These are phyloP conservation scores for Amoebophrya sp. DNA, from an alignment of 169 alveolate genomes.

Conservation along the genomic window DNA sequence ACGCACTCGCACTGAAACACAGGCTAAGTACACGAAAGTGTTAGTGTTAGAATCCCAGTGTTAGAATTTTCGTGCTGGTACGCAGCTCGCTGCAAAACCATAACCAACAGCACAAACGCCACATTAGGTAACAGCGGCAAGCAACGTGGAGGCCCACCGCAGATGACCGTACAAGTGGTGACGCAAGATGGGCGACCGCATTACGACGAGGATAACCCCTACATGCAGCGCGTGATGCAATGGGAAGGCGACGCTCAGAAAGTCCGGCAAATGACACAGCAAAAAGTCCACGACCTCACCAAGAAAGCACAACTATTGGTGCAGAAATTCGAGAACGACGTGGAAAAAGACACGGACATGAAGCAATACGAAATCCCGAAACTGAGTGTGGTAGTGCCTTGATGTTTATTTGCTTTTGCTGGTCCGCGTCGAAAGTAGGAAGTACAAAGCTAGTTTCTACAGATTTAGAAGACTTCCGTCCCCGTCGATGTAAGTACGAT, in stretches of 20 bases:
- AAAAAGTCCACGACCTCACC: not conserved
- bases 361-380: not conserved
- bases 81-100: too few relatives aligned
- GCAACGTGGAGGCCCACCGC: not conserved
- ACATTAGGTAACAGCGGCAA: not conserved
- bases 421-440: too few relatives aligned
- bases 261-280: not conserved
- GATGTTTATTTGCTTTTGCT: too few relatives aligned
- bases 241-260: not conserved
- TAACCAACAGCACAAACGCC: too few relatives aligned
- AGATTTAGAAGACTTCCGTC: too few relatives aligned
- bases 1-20: too few relatives aligned
- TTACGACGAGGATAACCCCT: not conserved
- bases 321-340: not conserved
- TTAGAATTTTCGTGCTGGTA: too few relatives aligned
- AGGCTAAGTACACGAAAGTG: too few relatives aligned
- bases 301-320: not conserved
- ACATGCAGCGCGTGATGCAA: not conserved
- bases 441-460: too few relatives aligned
- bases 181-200: not conserved
- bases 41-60: too few relatives aligned
- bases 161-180: not conserved
- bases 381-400: too few relatives aligned
- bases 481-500: too few relatives aligned
- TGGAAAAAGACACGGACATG: not conserved